phyloP scores from a whole-genome alignment of 116 monocot species.

The Trichopus zeylanicus region DNA sequence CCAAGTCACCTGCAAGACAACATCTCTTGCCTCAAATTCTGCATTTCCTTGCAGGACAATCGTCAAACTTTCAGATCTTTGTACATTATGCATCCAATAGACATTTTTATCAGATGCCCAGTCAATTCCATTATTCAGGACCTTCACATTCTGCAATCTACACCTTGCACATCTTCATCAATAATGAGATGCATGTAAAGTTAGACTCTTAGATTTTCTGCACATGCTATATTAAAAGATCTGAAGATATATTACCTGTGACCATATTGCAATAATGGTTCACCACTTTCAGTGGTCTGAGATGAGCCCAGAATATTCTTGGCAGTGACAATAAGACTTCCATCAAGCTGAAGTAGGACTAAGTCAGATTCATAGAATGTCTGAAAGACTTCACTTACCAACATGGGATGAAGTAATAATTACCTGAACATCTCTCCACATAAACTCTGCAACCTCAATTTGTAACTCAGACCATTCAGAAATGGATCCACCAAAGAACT shows the following conservation, averaged over 20 bases:
- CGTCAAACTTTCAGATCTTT: conserved; percentile 57
- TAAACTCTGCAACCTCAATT: conserved; percentile 91
- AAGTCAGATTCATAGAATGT: not conserved
- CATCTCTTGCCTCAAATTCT: conserved; percentile 86
- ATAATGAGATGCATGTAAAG: not conserved
- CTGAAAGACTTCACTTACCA: not conserved
- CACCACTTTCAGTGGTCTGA: conserved; percentile 23
- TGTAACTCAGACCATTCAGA: conserved; percentile 83
- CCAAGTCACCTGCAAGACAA: conserved; percentile 37
- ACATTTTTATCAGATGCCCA: conserved; percentile 67
- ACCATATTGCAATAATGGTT: conserved; percentile 76
- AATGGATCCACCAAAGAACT: conserved; percentile 88
- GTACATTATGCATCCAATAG: conserved; percentile 90
- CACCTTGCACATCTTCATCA: conserved; percentile 75
- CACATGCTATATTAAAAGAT: not conserved
- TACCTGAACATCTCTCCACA: conserved; percentile 91
- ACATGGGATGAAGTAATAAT: conserved; percentile 4
- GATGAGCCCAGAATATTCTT: conserved; percentile 82
- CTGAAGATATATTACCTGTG: conserved; percentile 34
- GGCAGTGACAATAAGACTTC: conserved; percentile 67
- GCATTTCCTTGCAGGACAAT: conserved; percentile 86
- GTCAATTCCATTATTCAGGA: conserved; percentile 78
- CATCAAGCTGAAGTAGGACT: conserved; percentile 65
- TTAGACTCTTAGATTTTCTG: not conserved
- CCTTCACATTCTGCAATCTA: conserved; percentile 67